Conservation (phyloP, 1,139 yeast genomes). For the Kazachstania sp. region DNA sequence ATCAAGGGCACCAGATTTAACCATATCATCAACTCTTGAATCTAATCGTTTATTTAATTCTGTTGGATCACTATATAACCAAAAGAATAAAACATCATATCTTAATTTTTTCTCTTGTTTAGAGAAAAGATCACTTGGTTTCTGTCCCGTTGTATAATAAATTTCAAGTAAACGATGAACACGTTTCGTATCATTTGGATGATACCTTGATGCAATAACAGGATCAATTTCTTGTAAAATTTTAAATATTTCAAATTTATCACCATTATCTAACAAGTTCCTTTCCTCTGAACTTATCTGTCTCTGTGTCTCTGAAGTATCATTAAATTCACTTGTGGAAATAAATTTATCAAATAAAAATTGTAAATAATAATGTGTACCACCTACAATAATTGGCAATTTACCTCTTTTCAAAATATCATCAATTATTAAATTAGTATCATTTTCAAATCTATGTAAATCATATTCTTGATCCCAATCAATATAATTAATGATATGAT, state of each 20-base stretch:
- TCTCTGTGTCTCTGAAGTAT: no score
- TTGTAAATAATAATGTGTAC: constrained; percentile 89
- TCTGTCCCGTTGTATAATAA: constrained; percentile 54
- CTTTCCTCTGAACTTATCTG: constrained; percentile 20
- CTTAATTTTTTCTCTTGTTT: constrained; percentile 53
- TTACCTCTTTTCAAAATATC: constrained; percentile 65
- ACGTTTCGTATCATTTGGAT: constrained; percentile 81
- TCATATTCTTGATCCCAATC: constrained; percentile 74
- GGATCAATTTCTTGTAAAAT: constrained; percentile 56
- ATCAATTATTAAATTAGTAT: constrained; percentile 48
- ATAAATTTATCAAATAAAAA: constrained; percentile 44
- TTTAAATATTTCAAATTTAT: constrained; percentile 43
- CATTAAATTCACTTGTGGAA: neutral
- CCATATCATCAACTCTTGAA: constrained; percentile 74
- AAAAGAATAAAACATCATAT: constrained; percentile 63
- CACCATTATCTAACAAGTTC: constrained; percentile 48
- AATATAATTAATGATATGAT: constrained; percentile 82
- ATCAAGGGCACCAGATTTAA: constrained; percentile 53
- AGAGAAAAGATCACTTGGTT: constrained; percentile 62
- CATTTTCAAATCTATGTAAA: constrained; percentile 71
- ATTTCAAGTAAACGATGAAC: constrained; percentile 76
- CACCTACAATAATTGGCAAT: constrained; percentile 85
- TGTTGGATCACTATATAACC: constrained; percentile 72
- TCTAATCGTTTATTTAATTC: constrained; percentile 60
- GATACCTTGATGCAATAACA: constrained; percentile 67